Evolutionary conservation across 805 yeast species (phyloP).

Genomic region (Wickerhamiella azymoides): DNA sequence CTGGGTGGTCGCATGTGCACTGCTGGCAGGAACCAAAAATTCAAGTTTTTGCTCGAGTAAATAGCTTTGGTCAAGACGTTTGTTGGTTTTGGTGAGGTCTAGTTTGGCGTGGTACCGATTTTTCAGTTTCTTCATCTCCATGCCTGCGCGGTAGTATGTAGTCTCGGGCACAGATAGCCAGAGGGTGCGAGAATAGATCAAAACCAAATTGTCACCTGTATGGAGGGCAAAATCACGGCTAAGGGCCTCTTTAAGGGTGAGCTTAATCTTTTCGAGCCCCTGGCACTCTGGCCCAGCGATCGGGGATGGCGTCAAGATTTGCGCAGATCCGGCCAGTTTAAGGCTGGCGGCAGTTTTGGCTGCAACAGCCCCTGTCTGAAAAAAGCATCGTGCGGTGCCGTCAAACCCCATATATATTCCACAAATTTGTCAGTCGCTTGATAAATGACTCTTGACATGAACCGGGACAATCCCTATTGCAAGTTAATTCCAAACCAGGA

Average conservation of each 20-base stretch:
- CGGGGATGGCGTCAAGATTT: neutral
- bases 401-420: neutral
- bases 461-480: constrained; percentile 46
- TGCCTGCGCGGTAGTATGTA: constrained; percentile 3
- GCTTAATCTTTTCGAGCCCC: neutral
- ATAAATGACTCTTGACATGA: constrained; percentile 11
- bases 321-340: neutral
- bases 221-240: neutral
- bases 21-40: neutral
- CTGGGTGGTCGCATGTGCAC: neutral
- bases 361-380: neutral
- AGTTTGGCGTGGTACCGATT: neutral
- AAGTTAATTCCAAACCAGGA: constrained; percentile 62
- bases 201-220: neutral
- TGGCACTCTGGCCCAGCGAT: neutral
- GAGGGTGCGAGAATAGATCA: neutral
- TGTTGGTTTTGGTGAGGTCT: neutral
- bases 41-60: neutral
- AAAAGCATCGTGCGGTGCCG: neutral
- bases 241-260: constrained; percentile 4
- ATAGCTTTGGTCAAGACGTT: neutral
- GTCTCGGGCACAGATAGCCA: neutral
- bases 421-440: neutral
- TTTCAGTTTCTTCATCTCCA: neutral
- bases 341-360: neutral